Conservation (phyloP, 768 basidiomycete genomes). For the Suillus subluteus region DNA sequence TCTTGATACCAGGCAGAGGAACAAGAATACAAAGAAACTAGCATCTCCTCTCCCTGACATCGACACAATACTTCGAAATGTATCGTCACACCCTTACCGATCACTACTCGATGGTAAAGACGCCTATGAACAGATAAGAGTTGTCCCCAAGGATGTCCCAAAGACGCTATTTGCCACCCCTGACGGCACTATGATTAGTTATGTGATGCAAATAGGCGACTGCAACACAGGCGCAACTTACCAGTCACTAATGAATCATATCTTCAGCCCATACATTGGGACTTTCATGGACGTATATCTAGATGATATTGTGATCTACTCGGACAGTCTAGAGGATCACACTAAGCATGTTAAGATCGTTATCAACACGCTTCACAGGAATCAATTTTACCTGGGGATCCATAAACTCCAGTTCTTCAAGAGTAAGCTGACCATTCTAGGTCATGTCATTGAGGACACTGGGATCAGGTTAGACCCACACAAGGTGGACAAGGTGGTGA, state of each 20-base stretch:
- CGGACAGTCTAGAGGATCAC: no score
- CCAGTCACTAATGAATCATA: constrained; percentile 44
- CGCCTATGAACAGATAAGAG: constrained; percentile 36
- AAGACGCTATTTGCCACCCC: constrained; percentile 38
- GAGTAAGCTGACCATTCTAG: no score
- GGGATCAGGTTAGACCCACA: no score
- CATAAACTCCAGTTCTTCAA: no score
- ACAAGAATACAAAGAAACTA: constrained; percentile 34
- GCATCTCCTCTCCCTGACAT: constrained; percentile 32
- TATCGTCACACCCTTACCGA: constrained; percentile 21
- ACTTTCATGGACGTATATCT: no score
- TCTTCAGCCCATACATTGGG: constrained; percentile 44
- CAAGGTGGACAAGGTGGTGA: no score
- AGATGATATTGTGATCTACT: constrained; percentile 27
- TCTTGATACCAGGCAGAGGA: constrained; percentile 34
- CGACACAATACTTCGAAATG: constrained; percentile 27
- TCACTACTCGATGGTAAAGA: constrained; percentile 34
- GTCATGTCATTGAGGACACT: no score
- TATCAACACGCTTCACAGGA: rapidly evolving
- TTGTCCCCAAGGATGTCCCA: constrained; percentile 27
- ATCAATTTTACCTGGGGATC: no score
- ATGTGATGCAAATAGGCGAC: constrained; percentile 49
- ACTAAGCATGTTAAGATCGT: no score
- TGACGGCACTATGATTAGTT: constrained; percentile 42
- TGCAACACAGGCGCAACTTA: constrained; percentile 50